A percentile compares a stretch with the other conserved stretches of the same genome.
Conservation (phyloP, 306 rosid genomes). For the Acacia crassicarpa region DNA sequence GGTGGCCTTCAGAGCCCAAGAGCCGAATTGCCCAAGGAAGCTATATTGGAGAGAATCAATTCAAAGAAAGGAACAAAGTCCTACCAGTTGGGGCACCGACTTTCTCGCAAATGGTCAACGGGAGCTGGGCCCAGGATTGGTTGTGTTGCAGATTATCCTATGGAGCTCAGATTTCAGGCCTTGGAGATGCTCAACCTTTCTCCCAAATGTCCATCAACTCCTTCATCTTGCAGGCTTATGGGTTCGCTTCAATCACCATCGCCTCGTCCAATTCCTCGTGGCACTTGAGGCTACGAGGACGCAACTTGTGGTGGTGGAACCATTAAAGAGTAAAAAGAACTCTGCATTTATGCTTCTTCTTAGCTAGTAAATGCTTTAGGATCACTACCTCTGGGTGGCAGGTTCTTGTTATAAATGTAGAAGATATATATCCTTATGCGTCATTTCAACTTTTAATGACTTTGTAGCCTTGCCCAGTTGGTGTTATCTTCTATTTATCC, state of each 20-base stretch:
- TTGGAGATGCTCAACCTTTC: slow-evolving; percentile 79
- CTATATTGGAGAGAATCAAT: slow-evolving; percentile 80
- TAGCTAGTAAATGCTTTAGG: not conserved
- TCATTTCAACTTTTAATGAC: slow-evolving; percentile 34
- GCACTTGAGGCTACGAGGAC: slow-evolving; percentile 2
- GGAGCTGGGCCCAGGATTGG: slow-evolving; percentile 99
- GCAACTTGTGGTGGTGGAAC: slow-evolving; percentile 33
- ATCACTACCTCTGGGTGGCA: not conserved
- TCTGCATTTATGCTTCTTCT: slow-evolving; percentile 11
- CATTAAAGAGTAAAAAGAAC: slow-evolving; percentile 2
- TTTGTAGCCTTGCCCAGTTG: slow-evolving; percentile 9
- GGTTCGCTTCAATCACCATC: slow-evolving; percentile 47
- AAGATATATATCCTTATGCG: slow-evolving; percentile 14
- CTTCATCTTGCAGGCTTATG: slow-evolving; percentile 34
- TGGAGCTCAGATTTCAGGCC: slow-evolving; percentile 76
- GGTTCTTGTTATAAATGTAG: slow-evolving; percentile 32
- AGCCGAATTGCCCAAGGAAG: slow-evolving; percentile 66
- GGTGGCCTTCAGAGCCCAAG: slow-evolving; percentile 96
- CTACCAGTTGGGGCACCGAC: slow-evolving; percentile 82
- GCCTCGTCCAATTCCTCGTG: slow-evolving; percentile 23
- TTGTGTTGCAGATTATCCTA: slow-evolving; percentile 90
- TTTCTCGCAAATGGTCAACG: slow-evolving; percentile 78
- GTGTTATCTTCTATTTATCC: slow-evolving; percentile 10
- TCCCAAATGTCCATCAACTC: slow-evolving; percentile 60
- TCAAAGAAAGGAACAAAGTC: slow-evolving; percentile 75